Base-by-base conservation (phyloP, 176 grass and related monocot species). In the Aegilops sharonensis region DNA sequence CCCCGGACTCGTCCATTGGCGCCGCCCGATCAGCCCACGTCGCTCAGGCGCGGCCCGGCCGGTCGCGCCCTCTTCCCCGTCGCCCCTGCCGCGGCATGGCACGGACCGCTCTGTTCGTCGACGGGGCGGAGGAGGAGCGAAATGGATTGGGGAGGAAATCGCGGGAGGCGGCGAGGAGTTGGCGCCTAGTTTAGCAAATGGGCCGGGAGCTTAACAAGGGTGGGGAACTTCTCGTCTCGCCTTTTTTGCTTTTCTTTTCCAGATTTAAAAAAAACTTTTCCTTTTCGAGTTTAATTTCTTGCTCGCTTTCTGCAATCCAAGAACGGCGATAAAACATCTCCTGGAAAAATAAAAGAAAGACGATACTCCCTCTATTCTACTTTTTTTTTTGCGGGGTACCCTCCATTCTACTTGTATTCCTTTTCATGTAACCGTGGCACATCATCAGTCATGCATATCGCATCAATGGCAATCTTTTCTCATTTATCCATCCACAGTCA, bases 141-240 rank as follows among this genome's bases (percentile, higher is more conserved):
- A 59, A 61, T 54, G 15, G 78, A 48, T 45, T 76, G 42, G 81
- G 74, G 67, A 80, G 85, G 64, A 76, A 80, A 81, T 84, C 68
- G 47, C 59, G 77, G 75, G 59, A 83, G 24, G 80, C 67, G 42
- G 47, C 36, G 85, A 87, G 59, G 42, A 70, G 76, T 50, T 68
- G 11, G 37, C 81, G 45, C 79, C 77, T 63, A 75, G 87, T 91
- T 91, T 88, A 85, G 75, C 81, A 78, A 90, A 85, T 24, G 40
- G 39, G 23, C n/a, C 75, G 54, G 56, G 76, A 89, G 75, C 81
- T 62, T 23, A 29, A 87, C 72, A 48, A 71, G 63, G 62, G 80
- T 47, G n/a, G 56, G 75, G 50, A 18, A 54, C 17, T 72, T 47
- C 43, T 60, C 18, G n/a, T 61, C 74, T 83, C 69, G 0, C 8